Base-by-base conservation (phyloP, 2,329 filamentous ascomycete genomes). In the Cladosporium cucumerinum region DNA sequence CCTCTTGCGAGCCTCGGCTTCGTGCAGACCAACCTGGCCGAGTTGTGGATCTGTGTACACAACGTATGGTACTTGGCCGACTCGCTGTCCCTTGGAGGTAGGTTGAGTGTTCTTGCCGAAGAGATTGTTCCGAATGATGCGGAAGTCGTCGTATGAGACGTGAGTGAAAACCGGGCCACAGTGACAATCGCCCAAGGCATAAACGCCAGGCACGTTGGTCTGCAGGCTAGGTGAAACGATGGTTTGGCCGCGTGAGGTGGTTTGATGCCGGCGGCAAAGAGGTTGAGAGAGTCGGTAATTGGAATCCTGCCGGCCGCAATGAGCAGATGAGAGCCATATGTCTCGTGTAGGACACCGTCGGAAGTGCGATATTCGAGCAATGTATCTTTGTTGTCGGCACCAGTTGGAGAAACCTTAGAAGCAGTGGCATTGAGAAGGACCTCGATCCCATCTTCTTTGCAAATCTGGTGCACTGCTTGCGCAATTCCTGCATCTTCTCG, bases 81-180 rank as follows among this genome's bases (percentile, higher is more conserved):
- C 72, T 26, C 59, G 48, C 11, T 52, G 46, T 14, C 21, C n/a
- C 8, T 73, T 72, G 6, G 69, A 74, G n/a, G 73, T 76, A 1
- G 70, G 68, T 43, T 67, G 65, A 10, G 61, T 39, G 26, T 66
- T 61, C 51, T 74, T 70, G 18, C 73, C 64, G 43, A 82, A 68
- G 55, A 84, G 69, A 66, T 83, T 84, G 66, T 76, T 73, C 26
- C 79, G 76, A 54, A 85, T 69, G 71, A 86, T 80, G 63, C 84
- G 81, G 70, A 80, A 84, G 73, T 85, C 83, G 72, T 86, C 83
- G 74, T 85, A 85, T 3, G 81, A 83, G 67, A 86, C 79, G 72
- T 86, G 84, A 1, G 84, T 85, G 71, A 86, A 85, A 16, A 82
- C 82, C 7, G 82, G 81, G 0, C 79, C 79, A 52, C 82, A 82